A percentile compares a stretch with the other conserved stretches of the same genome.
These are phyloP conservation scores for Wickerhamomyces xylosicus DNA, from an alignment of 805 yeast genomes.

Conservation along the genomic window DNA sequence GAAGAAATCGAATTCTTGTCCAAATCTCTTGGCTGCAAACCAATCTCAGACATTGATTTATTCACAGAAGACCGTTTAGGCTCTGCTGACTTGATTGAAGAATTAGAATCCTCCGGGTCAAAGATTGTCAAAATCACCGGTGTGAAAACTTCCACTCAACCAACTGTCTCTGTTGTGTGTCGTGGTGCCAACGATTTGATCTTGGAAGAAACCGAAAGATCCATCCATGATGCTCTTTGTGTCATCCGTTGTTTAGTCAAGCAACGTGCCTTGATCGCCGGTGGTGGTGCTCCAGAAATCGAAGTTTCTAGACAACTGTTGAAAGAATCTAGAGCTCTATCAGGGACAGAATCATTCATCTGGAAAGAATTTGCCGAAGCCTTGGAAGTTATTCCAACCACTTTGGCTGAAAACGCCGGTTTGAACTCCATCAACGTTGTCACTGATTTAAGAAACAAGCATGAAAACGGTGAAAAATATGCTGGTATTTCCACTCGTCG, in stretches of 20 bases:
- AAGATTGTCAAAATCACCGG: slow-evolving; percentile 83
- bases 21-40: slow-evolving; percentile 81
- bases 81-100: slow-evolving; percentile 85
- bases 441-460: slow-evolving; percentile 80
- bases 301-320: slow-evolving; percentile 93
- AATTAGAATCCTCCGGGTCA: slow-evolving; percentile 35
- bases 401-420: slow-evolving; percentile 95
- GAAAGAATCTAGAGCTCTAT: slow-evolving; percentile 80
- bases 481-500: slow-evolving; percentile 97
- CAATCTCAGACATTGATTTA: slow-evolving; percentile 90
- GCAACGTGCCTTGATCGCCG: slow-evolving; percentile 92
- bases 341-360: slow-evolving; percentile 72
- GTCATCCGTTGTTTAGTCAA: slow-evolving; percentile 75
- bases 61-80: slow-evolving; percentile 93
- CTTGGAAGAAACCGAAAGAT: slow-evolving; percentile 93
- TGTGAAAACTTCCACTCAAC: slow-evolving; percentile 63
- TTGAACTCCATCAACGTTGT: slow-evolving; percentile 89
- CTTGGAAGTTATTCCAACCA: slow-evolving; percentile 87
- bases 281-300: slow-evolving; percentile 99
- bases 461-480: slow-evolving; percentile 79
- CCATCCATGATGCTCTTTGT: slow-evolving; percentile 95
- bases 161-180: slow-evolving; percentile 80
- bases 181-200: slow-evolving; percentile 92
- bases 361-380: slow-evolving; percentile 67
- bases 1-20: slow-evolving; percentile 91